Conservation (phyloP, 2,329 filamentous ascomycete genomes). For the Bisporella sp. region DNA sequence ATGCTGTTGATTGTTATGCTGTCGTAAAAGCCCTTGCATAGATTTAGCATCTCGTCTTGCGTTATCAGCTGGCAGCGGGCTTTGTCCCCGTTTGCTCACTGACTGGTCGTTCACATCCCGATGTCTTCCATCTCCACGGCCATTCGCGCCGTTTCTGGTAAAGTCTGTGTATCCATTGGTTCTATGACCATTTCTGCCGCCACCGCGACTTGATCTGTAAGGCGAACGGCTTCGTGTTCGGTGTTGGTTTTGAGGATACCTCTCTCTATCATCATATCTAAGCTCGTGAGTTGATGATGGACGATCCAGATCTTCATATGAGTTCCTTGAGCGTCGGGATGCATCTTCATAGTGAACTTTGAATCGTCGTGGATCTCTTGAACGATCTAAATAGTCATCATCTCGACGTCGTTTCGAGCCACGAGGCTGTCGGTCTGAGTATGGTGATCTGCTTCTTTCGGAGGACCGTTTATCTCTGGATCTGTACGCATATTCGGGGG, state of each 20-base stretch:
- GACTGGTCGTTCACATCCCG: constrained; percentile 48
- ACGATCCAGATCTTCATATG: constrained; percentile 52
- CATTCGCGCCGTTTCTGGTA: constrained; percentile 9
- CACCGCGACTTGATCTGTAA: constrained; percentile 30
- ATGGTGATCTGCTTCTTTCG: constrained; percentile 51
- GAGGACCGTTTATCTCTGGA: constrained; percentile 35
- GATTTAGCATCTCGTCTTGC: constrained; percentile 62
- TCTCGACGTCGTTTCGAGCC: constrained; percentile 62
- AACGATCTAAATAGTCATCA: constrained; percentile 46
- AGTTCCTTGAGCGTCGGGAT: constrained; percentile 37
- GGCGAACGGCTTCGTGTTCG: constrained; percentile 46
- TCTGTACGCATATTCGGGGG: constrained; percentile 35
- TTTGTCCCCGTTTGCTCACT: constrained; percentile 57
- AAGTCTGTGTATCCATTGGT: constrained; percentile 16
- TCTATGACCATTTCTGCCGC: constrained; percentile 15
- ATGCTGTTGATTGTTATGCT: constrained; percentile 34
- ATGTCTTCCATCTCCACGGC: constrained; percentile 36
- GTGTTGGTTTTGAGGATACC: constrained; percentile 44
- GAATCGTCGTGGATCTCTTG: constrained; percentile 51
- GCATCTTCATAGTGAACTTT: constrained; percentile 55
- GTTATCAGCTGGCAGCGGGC: constrained; percentile 50
- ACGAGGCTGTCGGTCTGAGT: constrained; percentile 31
- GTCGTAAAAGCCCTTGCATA: constrained; percentile 51
- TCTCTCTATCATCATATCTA: constrained; percentile 44
- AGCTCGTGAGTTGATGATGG: constrained; percentile 24